Base-by-base conservation (phyloP, 176 grass and related monocot genomes). In the Lolium perenne region DNA sequence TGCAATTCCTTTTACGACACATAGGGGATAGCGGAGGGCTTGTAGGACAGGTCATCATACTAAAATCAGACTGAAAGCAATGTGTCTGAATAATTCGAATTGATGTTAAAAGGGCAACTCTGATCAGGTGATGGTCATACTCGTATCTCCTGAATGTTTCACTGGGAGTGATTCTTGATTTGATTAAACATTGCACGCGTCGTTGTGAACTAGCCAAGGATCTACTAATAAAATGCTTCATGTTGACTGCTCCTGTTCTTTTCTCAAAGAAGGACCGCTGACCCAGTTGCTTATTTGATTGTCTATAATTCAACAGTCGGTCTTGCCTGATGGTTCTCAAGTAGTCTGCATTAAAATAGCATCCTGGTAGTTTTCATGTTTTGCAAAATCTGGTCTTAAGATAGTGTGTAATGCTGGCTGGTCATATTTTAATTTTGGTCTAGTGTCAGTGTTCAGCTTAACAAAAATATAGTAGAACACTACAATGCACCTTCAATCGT, bases 401-500 rank as follows among this genome's bases (percentile, higher is more conserved):
- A 53, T 68, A 84, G 5, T 23, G n/a, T 41, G 11, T 6, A n/a
- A 32, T 76, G 16, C 11, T 85, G 38, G 16, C 9, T 84, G 59
- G 69, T 51, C 68, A 76, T 84, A 51, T 54, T 87, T 91, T 76
- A 87, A 3, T 75, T 78, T 83, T 21, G 38, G 14, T 17, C 20
- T 46, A 74, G 12, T 55, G 20, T 14, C 5, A 11, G 0, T 60
- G 9, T 76, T 76, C 38, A 26, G 20, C 45, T 75, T 43, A 22
- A 41, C 32, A 47, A 57, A 40, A 76, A 71, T 15, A 78, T 2
- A 35, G 32, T 20, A 50, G 74, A 74, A 62, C 57, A 86, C 21
- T 32, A 4, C 41, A 32, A 46, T 53, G 83, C 79, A 98, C 96
- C 93, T 96, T 99, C 71, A 99, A 85, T 81, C 97, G 50, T 2